Evolutionary conservation across 306 rosid species (phyloP), one percentile per base, ranked within the genome.

Genomic region (Casuarina cunninghamiana): DNA sequence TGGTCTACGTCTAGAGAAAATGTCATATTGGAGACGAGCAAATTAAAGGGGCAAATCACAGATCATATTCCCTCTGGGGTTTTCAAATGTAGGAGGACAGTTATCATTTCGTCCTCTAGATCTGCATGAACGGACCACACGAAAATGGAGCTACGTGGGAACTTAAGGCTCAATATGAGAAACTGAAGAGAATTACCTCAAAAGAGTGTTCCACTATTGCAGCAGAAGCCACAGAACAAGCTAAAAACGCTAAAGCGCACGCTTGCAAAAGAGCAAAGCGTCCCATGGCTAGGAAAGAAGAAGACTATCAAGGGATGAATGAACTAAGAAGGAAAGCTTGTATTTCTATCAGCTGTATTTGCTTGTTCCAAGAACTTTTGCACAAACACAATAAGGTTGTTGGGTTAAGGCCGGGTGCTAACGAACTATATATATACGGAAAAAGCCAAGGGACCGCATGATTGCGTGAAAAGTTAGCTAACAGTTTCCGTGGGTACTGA

Each of bases 181-280:
- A 26, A 26, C 32, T 26, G 32, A 26, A 26, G 32, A 26, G 32
- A 42, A 78, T 78, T 86, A 89, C 94, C 60, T 73, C 6, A 57
- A 89, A 84, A 54, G 84, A 69, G 65, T 86, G 82, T 83, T 90
- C 89, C 46, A 86, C 88, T 17, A 77, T 68, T 55, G 85, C 83
- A 66, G 84, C 94, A 45, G 85, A 90, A 68, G 81, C 77, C 60
- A 79, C 5, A 21, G 87, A 88, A 12, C 82, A 80, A 65, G 85
- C 83, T 32, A 86, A 72, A 37, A 85, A 83, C 44, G 71, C 75
- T 6, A 87, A 67, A 74, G 80, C 75, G 51, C 80, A 87, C 0
- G 69, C 78, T 67, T 80, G 72, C 71, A 68, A 53, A 51, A 81
- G 68, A 78, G 49, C 76, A 37, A 68, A 83, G 67, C 62, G 75